These are phyloP conservation scores for Lizanozyma gosingica DNA, from an alignment of 1,139 yeast species.

Conservation along the genomic window DNA sequence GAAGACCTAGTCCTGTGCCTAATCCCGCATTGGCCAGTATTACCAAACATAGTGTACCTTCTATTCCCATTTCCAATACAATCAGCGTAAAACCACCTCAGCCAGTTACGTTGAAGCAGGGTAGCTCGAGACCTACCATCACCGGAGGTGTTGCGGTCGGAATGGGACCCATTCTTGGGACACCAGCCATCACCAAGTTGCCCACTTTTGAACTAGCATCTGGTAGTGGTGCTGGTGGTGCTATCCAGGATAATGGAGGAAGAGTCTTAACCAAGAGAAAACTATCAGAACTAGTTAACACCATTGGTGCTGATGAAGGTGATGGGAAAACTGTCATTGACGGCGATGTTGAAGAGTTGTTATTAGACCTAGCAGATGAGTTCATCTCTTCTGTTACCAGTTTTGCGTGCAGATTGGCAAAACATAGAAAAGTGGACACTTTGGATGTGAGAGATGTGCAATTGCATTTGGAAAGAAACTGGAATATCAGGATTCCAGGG, in stretches of 20 bases:
- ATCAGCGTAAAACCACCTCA: conserved; percentile 57
- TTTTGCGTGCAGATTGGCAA: conserved; percentile 91
- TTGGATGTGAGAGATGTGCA: conserved; percentile 87
- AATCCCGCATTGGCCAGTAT: conserved; percentile 34
- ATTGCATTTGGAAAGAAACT: conserved; percentile 83
- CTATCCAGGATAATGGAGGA: conserved; percentile 48
- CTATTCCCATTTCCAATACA: conserved; percentile 63
- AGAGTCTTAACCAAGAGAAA: conserved; percentile 85
- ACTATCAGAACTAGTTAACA: conserved; percentile 72
- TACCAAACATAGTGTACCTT: conserved; percentile 60
- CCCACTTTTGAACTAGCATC: conserved; percentile 74
- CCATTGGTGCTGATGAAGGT: conserved; percentile 77
- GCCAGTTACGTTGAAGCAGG: conserved; percentile 52
- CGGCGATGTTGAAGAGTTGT: conserved; percentile 89
- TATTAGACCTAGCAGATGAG: conserved; percentile 91
- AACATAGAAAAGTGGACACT: conserved; percentile 84
- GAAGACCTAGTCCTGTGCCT: background rate
- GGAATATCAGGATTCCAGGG: conserved; percentile 95
- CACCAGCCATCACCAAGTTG: conserved; percentile 69
- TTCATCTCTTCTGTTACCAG: conserved; percentile 84
- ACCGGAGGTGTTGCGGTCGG: conserved; percentile 78
- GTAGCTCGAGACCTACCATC: conserved; percentile 57
- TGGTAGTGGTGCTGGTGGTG: conserved; percentile 19
- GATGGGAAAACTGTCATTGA: conserved; percentile 88
- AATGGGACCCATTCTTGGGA: conserved; percentile 48